A percentile compares a stretch with the other conserved stretches of the same genome.
Conservation (phyloP, 352 stramenopile species). For the Thraustochytrium sp. region DNA sequence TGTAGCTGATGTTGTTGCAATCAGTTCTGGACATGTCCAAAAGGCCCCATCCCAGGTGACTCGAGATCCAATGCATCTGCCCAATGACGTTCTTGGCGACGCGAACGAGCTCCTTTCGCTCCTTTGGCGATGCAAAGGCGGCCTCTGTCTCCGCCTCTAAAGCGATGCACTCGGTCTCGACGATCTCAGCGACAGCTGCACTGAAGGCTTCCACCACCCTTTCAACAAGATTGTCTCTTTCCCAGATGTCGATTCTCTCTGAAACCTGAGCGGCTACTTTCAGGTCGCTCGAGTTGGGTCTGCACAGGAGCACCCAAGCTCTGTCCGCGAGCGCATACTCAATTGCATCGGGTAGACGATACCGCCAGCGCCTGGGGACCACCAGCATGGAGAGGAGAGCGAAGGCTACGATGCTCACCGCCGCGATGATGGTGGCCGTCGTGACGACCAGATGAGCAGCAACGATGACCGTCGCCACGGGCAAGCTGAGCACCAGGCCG, state of each 20-base stretch:
- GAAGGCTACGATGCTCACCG: not conserved
- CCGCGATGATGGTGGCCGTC: not conserved
- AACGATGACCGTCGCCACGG: not conserved
- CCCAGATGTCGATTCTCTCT: no score
- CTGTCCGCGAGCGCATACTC: not conserved
- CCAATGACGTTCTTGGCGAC: not conserved
- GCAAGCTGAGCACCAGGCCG: not conserved
- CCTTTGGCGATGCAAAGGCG: not conserved
- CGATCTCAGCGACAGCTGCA: no score
- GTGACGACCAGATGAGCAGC: not conserved
- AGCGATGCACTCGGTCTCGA: no score
- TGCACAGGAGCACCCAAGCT: not conserved
- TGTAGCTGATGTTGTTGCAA: no score
- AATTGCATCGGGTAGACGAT: not conserved
- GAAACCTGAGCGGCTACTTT: not conserved
- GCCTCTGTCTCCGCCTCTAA: not conserved
- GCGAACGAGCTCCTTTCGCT: not conserved
- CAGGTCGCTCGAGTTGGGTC: not conserved
- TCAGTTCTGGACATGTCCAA: no score
- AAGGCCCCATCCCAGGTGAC: no score
- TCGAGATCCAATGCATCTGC: not conserved
- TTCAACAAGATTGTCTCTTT: no score
- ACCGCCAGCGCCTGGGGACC: not conserved
- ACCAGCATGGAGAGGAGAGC: not conserved
- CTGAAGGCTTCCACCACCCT: no score